Evolutionary conservation across 345 rosid species (phyloP).

Genomic region (Populus deltoides): DNA sequence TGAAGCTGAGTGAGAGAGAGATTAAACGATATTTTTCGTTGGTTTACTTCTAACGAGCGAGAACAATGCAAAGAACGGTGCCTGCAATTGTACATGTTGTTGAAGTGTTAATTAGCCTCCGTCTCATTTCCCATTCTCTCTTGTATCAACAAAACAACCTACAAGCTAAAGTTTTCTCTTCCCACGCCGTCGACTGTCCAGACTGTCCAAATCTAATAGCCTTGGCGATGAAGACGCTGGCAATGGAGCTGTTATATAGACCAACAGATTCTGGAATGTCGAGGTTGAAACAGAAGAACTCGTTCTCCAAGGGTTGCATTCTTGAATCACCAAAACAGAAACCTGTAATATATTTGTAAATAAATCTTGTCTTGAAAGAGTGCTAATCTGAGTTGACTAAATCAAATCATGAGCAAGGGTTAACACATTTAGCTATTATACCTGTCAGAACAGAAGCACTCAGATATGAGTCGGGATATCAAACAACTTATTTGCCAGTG

Average conservation of each 20-base stretch:
- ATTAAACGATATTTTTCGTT: neutral
- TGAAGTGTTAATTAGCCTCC: neutral
- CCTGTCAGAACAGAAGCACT: constrained; percentile 91
- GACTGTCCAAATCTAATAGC: constrained; percentile 33
- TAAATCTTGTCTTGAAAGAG: neutral
- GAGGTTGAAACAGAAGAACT: constrained; percentile 31
- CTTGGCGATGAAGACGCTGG: constrained; percentile 54
- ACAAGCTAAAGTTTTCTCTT: constrained; percentile 23
- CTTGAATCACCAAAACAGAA: neutral
- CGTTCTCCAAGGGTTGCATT: neutral
- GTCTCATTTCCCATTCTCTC: neutral
- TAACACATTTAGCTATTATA: constrained; percentile 18
- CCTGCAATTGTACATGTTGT: neutral
- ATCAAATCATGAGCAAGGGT: neutral
- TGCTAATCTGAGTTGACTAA: neutral
- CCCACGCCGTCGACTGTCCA: constrained; percentile 24
- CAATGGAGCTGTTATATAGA: constrained; percentile 47
- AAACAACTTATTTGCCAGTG: constrained; percentile 81
- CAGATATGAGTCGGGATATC: constrained; percentile 96
- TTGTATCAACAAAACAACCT: neutral
- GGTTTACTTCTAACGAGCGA: neutral
- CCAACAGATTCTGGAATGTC: constrained; percentile 94
- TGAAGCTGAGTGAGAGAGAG: neutral
- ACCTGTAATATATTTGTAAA: neutral
- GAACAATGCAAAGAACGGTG: neutral